Base-by-base conservation (phyloP, 345 rosid species). In the Triadica sebifera region DNA sequence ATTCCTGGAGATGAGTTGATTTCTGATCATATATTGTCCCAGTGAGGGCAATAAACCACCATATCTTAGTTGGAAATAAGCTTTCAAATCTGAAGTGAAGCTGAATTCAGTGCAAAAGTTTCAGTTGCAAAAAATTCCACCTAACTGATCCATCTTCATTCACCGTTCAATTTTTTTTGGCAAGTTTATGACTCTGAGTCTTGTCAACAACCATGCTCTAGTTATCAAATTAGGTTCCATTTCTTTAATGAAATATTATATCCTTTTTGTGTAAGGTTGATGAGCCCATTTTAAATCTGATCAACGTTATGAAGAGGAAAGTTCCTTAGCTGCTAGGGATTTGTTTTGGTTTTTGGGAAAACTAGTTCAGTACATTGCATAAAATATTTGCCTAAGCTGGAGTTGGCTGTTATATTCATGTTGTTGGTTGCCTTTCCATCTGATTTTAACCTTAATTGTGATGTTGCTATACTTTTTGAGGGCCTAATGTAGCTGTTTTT, bases 401-500 rank as follows among this genome's bases (percentile, higher is more conserved):
- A 38, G 47, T 50, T 39, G 50, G 38, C 37, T 12, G 37, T 65
- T 37, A 50, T 50, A 7, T 11, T 70, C 29, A n/a, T 72, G 50
- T 63, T 47, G 47, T 47, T 49, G 2, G 13, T 8, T 13, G 50
- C 39, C 20, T 13, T 50, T 16, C 25, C 11, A 8, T 34, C 8
- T 0, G 19, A 19, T 20, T 50, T 55, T 56, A 63, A 56, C 12
- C 4, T 29, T 43, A 37, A 17, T 71, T 34, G 49, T 43, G 22
- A 12, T 0, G 9, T 41, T 41, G 37, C 57, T 41, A 53, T 29
- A 7, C 63, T 38, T 38, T 12, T 46, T 45, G 72, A 59, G 60
- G 49, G 71, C 70, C 81, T 85, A 70, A 84, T 78, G 22, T 65
- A 43, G 7, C 56, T 69, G 68, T 65, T 41, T 75, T n/a, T n/a